These are phyloP conservation scores for Lolium rigidum DNA, from an alignment of 176 grass and related monocot genomes.

Conservation along the genomic window DNA sequence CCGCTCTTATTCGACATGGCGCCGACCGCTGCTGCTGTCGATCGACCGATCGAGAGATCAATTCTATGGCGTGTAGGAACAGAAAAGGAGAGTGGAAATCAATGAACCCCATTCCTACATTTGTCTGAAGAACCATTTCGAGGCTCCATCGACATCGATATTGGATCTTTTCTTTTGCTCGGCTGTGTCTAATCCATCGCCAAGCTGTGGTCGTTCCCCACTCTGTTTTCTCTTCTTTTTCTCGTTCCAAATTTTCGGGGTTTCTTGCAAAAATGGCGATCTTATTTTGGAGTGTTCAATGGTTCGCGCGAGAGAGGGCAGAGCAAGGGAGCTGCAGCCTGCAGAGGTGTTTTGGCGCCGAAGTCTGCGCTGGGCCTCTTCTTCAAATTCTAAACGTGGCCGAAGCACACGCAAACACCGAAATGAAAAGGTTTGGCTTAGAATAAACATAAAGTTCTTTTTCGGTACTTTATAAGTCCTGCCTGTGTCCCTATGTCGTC, in stretches of 20 bases:
- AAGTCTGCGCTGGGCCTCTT: constrained; percentile 27
- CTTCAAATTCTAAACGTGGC: constrained; percentile 7
- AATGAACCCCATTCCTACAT: background rate
- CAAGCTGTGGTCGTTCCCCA: background rate
- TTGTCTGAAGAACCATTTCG: background rate
- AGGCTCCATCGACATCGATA: background rate
- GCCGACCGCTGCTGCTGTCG: background rate
- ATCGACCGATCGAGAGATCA: background rate
- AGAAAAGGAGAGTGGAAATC: background rate
- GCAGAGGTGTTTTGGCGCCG: constrained; percentile 21
- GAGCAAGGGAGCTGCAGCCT: background rate
- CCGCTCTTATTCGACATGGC: background rate
- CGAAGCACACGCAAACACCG: background rate
- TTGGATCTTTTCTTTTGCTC: background rate
- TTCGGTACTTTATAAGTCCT: too few relatives aligned
- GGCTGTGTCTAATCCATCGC: background rate
- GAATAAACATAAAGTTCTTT: too few relatives aligned
- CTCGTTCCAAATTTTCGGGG: background rate
- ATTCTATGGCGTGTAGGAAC: background rate
- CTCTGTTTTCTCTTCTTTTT: background rate
- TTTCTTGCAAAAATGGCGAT: background rate
- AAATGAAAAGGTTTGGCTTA: background rate
- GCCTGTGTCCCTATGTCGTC: too few relatives aligned
- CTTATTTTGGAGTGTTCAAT: constrained; percentile 14
- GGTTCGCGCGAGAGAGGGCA: background rate